A percentile compares a stretch with the other conserved stretches of the same genome.
Evolutionary conservation across 768 basidiomycete genomes (phyloP).

Genomic region (Serendipita sp.): DNA sequence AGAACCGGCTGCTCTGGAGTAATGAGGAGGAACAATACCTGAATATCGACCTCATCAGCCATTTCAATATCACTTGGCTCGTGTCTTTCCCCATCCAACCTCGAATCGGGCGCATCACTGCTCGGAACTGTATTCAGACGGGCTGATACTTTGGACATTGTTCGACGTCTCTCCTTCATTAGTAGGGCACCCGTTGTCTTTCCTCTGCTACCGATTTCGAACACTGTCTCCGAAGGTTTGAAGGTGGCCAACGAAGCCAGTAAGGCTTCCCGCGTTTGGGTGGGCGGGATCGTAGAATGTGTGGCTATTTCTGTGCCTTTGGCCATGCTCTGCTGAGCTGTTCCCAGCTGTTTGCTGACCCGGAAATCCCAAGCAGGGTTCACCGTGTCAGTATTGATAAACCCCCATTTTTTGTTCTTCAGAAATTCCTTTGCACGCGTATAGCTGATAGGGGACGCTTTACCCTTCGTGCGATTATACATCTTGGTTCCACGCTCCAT

Average conservation of each 20-base stretch:
- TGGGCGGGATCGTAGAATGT: slow-evolving; percentile 12
- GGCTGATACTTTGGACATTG: slow-evolving; percentile 47
- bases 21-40: slow-evolving; percentile 28
- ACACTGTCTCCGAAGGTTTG: slow-evolving; percentile 74
- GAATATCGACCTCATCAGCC: slow-evolving; percentile 66
- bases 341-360: too few relatives aligned
- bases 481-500: slow-evolving; percentile 80
- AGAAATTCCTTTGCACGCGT: slow-evolving; percentile 78
- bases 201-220: slow-evolving; percentile 72
- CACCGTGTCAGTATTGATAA: slow-evolving; percentile 36
- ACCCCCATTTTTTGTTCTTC: slow-evolving; percentile 52
- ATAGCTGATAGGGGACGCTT: slow-evolving; percentile 74
- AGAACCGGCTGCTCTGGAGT: neutral
- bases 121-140: slow-evolving; percentile 20
- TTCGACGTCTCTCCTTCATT: slow-evolving; percentile 80
- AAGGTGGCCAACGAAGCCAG: slow-evolving; percentile 67
- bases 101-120: slow-evolving; percentile 14
- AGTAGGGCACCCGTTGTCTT: slow-evolving; percentile 44
- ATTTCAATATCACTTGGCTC: slow-evolving; percentile 34
- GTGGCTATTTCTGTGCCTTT: neutral
- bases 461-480: slow-evolving; percentile 89
- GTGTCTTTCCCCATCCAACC: slow-evolving; percentile 15
- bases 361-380: slow-evolving; percentile 39
- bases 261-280: slow-evolving; percentile 46
- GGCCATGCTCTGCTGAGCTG: neutral